phyloP scores from a whole-genome alignment of 805 yeast species.

The Candida rishiriensis region DNA sequence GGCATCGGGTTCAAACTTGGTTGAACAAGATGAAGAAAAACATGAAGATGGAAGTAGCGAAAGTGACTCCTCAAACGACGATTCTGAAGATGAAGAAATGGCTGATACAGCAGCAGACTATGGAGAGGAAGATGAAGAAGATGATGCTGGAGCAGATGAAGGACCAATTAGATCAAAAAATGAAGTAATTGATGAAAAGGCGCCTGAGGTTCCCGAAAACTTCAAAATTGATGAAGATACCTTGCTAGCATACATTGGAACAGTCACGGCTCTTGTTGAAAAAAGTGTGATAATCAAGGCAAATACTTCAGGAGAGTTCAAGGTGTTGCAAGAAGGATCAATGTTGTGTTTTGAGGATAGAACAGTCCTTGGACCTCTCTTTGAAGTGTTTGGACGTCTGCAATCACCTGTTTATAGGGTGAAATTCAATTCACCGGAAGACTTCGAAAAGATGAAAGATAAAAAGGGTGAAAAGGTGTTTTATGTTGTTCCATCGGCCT shows the following conservation, averaged over 20 bases:
- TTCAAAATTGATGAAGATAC: conserved; percentile 55
- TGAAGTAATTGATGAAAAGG: conserved; percentile 65
- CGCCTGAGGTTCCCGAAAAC: conserved; percentile 64
- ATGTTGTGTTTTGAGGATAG: conserved; percentile 74
- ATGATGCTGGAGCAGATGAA: conserved; percentile 35
- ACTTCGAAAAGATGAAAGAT: conserved; percentile 41
- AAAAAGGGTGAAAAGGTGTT: conserved; percentile 54
- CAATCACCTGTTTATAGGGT: conserved; percentile 79
- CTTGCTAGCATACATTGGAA: conserved; percentile 70
- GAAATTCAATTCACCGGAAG: conserved; percentile 51
- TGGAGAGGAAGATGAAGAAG: conserved; percentile 25
- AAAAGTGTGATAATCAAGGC: conserved; percentile 70
- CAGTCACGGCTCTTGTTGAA: conserved; percentile 64
- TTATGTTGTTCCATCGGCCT: conserved; percentile 77
- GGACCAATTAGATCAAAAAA: conserved; percentile 79
- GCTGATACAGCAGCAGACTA: conserved; percentile 14
- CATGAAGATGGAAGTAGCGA: conserved; percentile 10
- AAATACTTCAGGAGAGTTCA: conserved; percentile 71
- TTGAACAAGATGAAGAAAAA: too few species aligned
- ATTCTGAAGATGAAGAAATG: conserved; percentile 18
- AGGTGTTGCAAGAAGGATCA: conserved; percentile 77
- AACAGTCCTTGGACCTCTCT: conserved; percentile 66
- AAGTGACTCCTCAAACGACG: conserved; percentile 7
- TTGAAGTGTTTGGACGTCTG: conserved; percentile 87
- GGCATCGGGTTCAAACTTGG: conserved; percentile 18